A percentile compares a stretch with the other conserved stretches of the same genome.
Evolutionary conservation across 306 rosid genomes (phyloP).

Genomic region (Cyclanthera cordifolia): DNA sequence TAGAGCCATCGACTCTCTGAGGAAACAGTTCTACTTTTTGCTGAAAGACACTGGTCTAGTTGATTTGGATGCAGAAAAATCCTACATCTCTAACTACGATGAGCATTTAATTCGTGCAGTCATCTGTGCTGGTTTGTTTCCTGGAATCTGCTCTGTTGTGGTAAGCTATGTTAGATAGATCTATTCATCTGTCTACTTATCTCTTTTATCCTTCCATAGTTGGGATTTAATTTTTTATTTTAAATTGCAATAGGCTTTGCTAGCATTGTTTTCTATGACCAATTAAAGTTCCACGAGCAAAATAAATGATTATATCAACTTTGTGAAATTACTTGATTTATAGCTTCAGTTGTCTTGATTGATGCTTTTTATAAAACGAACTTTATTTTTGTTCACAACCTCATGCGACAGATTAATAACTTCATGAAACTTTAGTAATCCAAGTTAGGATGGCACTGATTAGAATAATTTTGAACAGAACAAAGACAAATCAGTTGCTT

Average conservation of each 20-base stretch:
- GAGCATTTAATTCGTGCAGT: slow-evolving; percentile 62
- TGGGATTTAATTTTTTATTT: neutral
- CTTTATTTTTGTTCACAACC: neutral
- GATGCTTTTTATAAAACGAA: neutral
- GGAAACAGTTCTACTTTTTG: slow-evolving; percentile 62
- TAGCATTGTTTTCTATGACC: neutral
- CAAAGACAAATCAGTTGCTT: slow-evolving; percentile 63
- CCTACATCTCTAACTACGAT: slow-evolving; percentile 54
- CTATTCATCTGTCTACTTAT: neutral
- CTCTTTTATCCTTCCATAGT: neutral
- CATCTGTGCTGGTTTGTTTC: slow-evolving; percentile 74
- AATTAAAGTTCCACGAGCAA: neutral
- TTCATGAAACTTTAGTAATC: neutral
- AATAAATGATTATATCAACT: neutral
- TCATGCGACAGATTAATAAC: neutral
- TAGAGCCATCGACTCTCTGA: slow-evolving; percentile 78
- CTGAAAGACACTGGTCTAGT: slow-evolving; percentile 63
- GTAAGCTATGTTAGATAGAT: slow-evolving; percentile 31
- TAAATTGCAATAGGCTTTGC: neutral
- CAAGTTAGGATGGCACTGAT: neutral
- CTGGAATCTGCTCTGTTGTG: slow-evolving; percentile 91
- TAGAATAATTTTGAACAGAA: slow-evolving; percentile 40
- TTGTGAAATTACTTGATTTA: neutral
- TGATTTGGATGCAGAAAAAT: slow-evolving; percentile 36
- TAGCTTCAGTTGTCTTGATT: neutral